Percentiles rank a stretch among this genome's conserved stretches.
phyloP scores from a whole-genome alignment of 768 basidiomycete genomes.

The Trichaptum fuscoviolaceum region DNA sequence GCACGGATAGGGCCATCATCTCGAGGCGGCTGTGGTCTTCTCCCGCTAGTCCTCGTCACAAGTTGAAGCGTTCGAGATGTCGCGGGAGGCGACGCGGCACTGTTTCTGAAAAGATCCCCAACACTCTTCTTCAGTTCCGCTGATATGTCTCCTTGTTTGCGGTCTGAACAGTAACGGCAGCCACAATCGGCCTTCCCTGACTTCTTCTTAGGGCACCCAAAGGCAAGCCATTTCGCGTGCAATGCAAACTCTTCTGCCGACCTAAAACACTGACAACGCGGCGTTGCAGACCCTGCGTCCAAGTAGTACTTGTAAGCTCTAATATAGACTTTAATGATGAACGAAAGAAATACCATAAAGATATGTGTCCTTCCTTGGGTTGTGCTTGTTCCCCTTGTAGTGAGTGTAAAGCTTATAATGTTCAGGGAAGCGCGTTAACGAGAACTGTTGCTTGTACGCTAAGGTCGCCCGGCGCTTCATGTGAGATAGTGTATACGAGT shows the following conservation, averaged over 20 bases:
- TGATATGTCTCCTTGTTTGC: slow-evolving; percentile 17
- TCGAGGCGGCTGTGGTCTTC: neutral
- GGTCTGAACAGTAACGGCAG: slow-evolving; percentile 19
- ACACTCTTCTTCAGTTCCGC: neutral
- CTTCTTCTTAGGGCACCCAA: slow-evolving; percentile 14
- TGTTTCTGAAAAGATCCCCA: neutral
- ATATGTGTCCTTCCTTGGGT: slow-evolving; percentile 18
- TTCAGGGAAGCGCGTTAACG: slow-evolving; percentile 14
- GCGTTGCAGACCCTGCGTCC: neutral
- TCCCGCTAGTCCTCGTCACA: neutral
- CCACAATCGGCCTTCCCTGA: slow-evolving; percentile 16
- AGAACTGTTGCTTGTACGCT: slow-evolving; percentile 4
- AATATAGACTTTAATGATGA: neutral
- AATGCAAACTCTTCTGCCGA: slow-evolving; percentile 22
- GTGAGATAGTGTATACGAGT: neutral
- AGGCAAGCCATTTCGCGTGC: slow-evolving; percentile 19
- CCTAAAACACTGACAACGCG: slow-evolving; percentile 15
- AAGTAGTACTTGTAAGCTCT: slow-evolving; percentile 11
- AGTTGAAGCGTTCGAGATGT: neutral
- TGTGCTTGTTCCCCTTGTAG: slow-evolving; percentile 17
- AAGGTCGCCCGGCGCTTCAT: neutral
- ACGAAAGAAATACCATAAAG: slow-evolving; percentile 18
- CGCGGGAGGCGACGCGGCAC: neutral
- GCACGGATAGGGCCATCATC: neutral
- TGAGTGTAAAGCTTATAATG: slow-evolving; percentile 19